Evolutionary conservation across 352 stramenopile species (phyloP).

Genomic region (Aphanomyces cochlioides): DNA sequence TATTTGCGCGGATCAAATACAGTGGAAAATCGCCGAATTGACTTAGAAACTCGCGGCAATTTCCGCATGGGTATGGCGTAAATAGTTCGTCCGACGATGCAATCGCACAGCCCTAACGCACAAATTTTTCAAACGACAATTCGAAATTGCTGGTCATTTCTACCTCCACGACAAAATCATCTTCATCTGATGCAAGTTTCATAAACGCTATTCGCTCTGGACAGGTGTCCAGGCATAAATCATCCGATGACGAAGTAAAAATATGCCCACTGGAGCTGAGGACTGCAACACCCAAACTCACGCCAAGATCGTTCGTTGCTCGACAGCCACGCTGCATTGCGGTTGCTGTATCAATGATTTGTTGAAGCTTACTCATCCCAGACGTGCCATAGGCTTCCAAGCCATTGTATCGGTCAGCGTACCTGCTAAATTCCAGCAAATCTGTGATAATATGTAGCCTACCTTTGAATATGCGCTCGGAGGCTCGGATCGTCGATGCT

Average conservation of each 20-base stretch:
- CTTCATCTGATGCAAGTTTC: conserved; percentile 26
- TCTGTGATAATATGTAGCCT: neutral
- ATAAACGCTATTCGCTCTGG: conserved; percentile 22
- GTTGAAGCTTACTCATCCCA: conserved; percentile 16
- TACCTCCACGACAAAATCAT: conserved; percentile 19
- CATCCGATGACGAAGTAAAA: conserved; percentile 20
- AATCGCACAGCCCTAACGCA: conserved; percentile 28
- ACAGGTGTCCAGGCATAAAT: conserved; percentile 20
- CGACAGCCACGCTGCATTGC: conserved; percentile 9
- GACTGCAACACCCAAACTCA: conserved; percentile 17
- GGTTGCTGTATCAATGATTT: conserved; percentile 23
- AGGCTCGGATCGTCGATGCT: neutral
- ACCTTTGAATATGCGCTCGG: neutral
- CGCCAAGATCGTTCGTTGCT: neutral
- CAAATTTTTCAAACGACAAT: conserved; percentile 10
- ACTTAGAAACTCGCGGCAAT: conserved; percentile 64
- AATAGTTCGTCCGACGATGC: conserved; percentile 23
- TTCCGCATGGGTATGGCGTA: conserved; percentile 51
- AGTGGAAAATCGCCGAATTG: conserved; percentile 70
- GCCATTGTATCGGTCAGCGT: conserved; percentile 19
- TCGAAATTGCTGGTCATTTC: conserved; percentile 1
- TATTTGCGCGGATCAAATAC: conserved; percentile 53
- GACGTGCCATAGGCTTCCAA: conserved; percentile 9
- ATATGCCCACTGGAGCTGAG: conserved; percentile 20
- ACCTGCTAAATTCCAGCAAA: neutral